phyloP scores from a whole-genome alignment of 2,329 filamentous ascomycete species.

The Parastagonospora avenae region DNA sequence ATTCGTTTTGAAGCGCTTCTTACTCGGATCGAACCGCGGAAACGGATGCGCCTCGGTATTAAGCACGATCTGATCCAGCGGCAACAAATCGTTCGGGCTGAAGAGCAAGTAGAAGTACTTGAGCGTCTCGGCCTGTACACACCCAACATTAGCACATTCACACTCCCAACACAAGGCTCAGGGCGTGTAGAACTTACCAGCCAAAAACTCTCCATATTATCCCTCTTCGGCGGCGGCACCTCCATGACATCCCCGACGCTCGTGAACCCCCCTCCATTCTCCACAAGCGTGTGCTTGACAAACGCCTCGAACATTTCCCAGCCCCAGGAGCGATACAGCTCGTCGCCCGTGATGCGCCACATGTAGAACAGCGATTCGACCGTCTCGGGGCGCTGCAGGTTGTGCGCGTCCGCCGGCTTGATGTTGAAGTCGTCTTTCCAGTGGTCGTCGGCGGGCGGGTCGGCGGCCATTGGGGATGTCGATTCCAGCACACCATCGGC shows the following conservation, averaged over 20 bases:
- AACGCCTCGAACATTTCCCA: constrained; percentile 99
- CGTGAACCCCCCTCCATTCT: constrained; percentile 79
- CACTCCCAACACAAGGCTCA: background rate
- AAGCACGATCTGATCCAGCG: constrained; percentile 84
- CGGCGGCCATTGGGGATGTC: constrained; percentile 40
- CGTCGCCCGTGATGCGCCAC: constrained; percentile 95
- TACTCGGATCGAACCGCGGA: constrained; percentile 81
- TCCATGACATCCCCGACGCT: constrained; percentile 76
- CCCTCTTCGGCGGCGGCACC: constrained; percentile 70
- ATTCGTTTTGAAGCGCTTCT: constrained; percentile 74
- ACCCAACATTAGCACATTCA: background rate
- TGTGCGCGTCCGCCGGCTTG: constrained; percentile 83
- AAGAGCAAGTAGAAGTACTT: constrained; percentile 98
- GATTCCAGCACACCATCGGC: constrained; percentile 53
- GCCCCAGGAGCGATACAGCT: constrained; percentile 90
- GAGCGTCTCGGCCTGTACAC: constrained; percentile 83
- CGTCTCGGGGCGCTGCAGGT: constrained; percentile 93
- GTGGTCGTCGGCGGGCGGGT: constrained; percentile 52
- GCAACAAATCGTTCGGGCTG: constrained; percentile 79
- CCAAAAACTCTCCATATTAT: constrained; percentile 99
- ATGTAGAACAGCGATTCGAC: constrained; percentile 97
- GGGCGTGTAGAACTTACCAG: constrained; percentile 63
- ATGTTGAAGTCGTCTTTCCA: constrained; percentile 83
- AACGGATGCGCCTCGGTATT: constrained; percentile 96
- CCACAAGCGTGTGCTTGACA: constrained; percentile 79